Evolutionary conservation across 805 yeast species (phyloP).

Genomic region (Saccharomycopsis sp.): DNA sequence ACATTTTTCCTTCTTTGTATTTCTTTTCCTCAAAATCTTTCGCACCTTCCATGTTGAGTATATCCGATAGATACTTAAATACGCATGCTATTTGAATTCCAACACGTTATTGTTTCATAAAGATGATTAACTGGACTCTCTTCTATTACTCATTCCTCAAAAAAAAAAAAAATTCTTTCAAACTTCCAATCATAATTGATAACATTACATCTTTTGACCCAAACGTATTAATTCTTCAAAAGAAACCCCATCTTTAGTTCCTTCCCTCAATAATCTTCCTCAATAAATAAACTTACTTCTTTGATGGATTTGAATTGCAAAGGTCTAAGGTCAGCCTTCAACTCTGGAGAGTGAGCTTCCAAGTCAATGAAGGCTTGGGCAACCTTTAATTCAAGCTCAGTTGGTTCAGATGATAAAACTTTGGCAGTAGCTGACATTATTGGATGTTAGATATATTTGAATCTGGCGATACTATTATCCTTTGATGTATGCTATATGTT

Average conservation of each 20-base stretch:
- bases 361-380: slow-evolving; percentile 98
- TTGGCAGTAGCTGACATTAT: slow-evolving; percentile 94
- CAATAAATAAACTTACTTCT: slow-evolving; percentile 51
- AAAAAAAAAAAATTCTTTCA: too few relatives aligned
- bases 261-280: too few relatives aligned
- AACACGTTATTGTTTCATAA: too few relatives aligned
- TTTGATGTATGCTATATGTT: neutral
- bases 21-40: neutral
- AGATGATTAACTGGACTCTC: too few relatives aligned
- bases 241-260: too few relatives aligned
- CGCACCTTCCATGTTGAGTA: too few relatives aligned
- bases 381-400: slow-evolving; percentile 98
- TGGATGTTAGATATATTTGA: slow-evolving; percentile 23
- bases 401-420: slow-evolving; percentile 90
- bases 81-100: too few relatives aligned
- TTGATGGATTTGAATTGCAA: slow-evolving; percentile 97
- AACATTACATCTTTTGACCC: too few relatives aligned
- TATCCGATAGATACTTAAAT: too few relatives aligned
- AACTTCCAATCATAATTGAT: too few relatives aligned
- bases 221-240: too few relatives aligned
- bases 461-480: neutral
- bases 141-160: too few relatives aligned
- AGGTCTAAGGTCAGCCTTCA: slow-evolving; percentile 97
- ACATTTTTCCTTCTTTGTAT: neutral
- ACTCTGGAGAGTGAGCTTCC: slow-evolving; percentile 88